A percentile compares a stretch with the other conserved stretches of the same genome.
phyloP scores from a whole-genome alignment of 345 rosid species.

The Theobroma cacao region DNA sequence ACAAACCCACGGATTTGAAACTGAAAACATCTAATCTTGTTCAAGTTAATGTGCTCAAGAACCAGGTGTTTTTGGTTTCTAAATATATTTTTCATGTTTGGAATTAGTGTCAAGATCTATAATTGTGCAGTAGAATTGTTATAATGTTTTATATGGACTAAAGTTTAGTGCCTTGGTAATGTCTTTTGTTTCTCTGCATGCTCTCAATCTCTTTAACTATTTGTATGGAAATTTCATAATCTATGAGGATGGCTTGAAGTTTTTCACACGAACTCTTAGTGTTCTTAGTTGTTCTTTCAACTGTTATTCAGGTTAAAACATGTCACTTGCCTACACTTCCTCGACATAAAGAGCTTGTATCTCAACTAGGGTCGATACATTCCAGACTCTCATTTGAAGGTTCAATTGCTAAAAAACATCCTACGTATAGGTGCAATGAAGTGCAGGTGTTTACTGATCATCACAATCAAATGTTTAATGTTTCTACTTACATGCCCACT shows the following conservation, averaged over 20 bases:
- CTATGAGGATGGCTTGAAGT: not conserved
- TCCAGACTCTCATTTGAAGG: conserved; percentile 54
- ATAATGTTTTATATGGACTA: not conserved
- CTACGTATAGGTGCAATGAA: conserved; percentile 81
- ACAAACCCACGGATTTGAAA: conserved; percentile 74
- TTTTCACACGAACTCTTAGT: not conserved
- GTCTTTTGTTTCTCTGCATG: not conserved
- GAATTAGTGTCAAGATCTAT: not conserved
- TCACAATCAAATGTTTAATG: not conserved
- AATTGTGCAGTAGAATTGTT: not conserved
- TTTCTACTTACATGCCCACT: not conserved
- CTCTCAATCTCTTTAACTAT: not conserved
- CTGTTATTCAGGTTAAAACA: conserved; percentile 45
- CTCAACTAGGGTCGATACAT: conserved; percentile 75
- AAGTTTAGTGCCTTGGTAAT: not conserved
- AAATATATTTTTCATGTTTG: conserved; percentile 8
- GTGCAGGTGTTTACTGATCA: conserved; percentile 57
- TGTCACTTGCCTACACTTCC: conserved; percentile 67
- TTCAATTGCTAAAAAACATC: conserved; percentile 62
- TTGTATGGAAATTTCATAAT: not conserved
- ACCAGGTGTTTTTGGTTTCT: conserved; percentile 55
- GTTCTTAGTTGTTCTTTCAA: not conserved
- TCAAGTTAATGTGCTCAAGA: conserved; percentile 64
- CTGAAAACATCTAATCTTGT: conserved; percentile 76
- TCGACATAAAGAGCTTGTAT: conserved; percentile 59